Conservation (phyloP, 176 grass and related monocot species). For the Triticum monococcum region DNA sequence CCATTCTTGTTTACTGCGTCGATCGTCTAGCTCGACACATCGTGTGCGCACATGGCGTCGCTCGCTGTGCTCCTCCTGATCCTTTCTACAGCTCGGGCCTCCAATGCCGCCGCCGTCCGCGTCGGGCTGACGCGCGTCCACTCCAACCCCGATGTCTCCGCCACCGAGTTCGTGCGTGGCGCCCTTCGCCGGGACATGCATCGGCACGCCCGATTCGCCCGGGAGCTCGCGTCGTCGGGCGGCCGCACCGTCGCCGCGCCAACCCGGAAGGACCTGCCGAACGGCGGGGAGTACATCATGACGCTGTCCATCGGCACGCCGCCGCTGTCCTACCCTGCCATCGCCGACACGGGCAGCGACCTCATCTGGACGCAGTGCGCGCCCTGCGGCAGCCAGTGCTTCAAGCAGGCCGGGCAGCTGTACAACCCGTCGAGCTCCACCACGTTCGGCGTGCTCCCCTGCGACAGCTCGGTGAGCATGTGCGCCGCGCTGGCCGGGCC, state of each 20-base stretch:
- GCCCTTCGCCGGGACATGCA: constrained; percentile 49
- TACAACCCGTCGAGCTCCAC: constrained; percentile 61
- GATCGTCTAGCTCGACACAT: not conserved
- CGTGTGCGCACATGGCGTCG: not conserved
- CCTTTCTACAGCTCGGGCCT: not conserved
- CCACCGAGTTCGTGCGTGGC: constrained; percentile 44
- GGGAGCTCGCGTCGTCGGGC: constrained; percentile 31
- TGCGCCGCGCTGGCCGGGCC: constrained; percentile 13
- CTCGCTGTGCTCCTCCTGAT: constrained; percentile 2
- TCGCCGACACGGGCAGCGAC: constrained; percentile 79
- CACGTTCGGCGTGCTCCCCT: constrained; percentile 53
- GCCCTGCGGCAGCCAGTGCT: constrained; percentile 51
- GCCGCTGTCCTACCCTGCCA: constrained; percentile 45
- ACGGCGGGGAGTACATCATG: constrained; percentile 69
- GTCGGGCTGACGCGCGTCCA: constrained; percentile 56
- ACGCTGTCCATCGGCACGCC: constrained; percentile 67
- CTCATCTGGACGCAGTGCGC: constrained; percentile 85
- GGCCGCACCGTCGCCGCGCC: constrained; percentile 24
- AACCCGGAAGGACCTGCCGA: constrained; percentile 27
- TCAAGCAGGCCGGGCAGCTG: constrained; percentile 37
- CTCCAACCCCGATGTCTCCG: constrained; percentile 37
- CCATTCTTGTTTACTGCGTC: not conserved
- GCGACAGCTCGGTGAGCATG: constrained; percentile 47
- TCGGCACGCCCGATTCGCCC: constrained; percentile 16
- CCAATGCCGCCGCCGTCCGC: constrained; percentile 34